A percentile compares a stretch with the other conserved stretches of the same genome.
These are phyloP conservation scores for Saturnispora saitoi DNA, from an alignment of 805 yeast species.

Conservation along the genomic window DNA sequence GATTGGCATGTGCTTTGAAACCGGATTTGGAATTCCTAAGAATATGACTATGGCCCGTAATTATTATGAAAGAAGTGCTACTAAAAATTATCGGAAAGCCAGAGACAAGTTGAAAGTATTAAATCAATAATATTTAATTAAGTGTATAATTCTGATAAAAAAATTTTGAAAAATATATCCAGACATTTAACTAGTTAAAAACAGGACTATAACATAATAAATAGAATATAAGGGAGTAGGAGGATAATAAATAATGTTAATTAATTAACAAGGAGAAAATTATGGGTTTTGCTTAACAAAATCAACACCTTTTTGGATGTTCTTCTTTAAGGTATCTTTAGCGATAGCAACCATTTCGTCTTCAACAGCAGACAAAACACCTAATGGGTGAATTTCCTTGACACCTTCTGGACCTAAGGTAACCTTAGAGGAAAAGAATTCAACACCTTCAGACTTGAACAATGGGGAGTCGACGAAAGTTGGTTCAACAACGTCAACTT, in stretches of 20 bases:
- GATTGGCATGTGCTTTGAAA: conserved; percentile 57
- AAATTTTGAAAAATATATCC: background rate
- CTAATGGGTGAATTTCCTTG: conserved; percentile 69
- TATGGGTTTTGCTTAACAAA: conserved; percentile 71
- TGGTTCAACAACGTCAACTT: conserved; percentile 41
- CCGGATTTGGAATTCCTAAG: conserved; percentile 48
- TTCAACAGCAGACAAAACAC: conserved; percentile 68
- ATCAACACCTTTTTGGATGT: conserved; percentile 88
- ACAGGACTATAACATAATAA: background rate
- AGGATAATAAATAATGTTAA: background rate
- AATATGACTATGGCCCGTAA: conserved; percentile 36
- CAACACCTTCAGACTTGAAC: conserved; percentile 82
- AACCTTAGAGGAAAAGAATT: conserved; percentile 92
- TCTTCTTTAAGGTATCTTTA: conserved; percentile 81
- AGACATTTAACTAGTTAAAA: background rate
- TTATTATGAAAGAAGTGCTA: conserved; percentile 53
- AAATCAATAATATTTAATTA: background rate
- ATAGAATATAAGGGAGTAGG: conserved; percentile 5
- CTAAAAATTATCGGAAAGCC: conserved; percentile 54
- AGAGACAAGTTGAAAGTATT: conserved; percentile 28
- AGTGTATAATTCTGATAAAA: background rate
- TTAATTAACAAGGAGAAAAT: conserved; percentile 10
- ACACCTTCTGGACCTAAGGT: conserved; percentile 91
- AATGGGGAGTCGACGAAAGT: conserved; percentile 66
- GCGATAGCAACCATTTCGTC: conserved; percentile 75